Evolutionary conservation across 768 basidiomycete species (phyloP), one percentile per base, ranked within the genome.

Genomic region (Tulasnella sp.): DNA sequence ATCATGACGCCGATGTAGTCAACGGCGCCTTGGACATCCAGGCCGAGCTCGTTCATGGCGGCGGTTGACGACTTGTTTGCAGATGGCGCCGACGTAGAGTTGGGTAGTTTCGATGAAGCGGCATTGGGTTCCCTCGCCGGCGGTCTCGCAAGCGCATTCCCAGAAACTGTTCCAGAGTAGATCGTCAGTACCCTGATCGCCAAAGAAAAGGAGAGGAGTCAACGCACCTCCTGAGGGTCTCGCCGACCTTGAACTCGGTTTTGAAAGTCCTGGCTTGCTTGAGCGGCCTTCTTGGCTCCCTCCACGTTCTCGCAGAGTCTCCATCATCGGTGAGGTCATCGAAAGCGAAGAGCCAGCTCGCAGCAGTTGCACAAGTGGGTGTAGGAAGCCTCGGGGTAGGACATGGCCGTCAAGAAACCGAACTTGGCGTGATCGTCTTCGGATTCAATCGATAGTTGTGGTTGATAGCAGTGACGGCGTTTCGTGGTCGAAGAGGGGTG

Each of bases 21-120:
- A 70, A 93, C 86, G 36, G 93, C 92, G 22, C 85, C 84, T 80
- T 94, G 93, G 5, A 93, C 85, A 79, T 86, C 87, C n/a, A 92
- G 83, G n/a, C 87, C 87, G 69, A 91, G 86, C 81, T 91, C 87
- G 78, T 88, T 81, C 90, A 93, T 93, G 83, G 71, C 84, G 83
- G 76, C 91, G 91, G 83, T 91, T 91, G 77, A 82, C 81, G 71
- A 92, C 91, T 82, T 94, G 92, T 82, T 91, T 87, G 29, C 88
- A 87, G 75, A 93, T 87, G 74, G 91, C 92, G 81, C 90, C 88
- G 85, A 94, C 92, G 85, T 92, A 94, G 81, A 91, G 87, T 78
- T 91, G 90, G 83, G 92, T 87, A 37, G 91, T 91, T 81, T 92
- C 89, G 80, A 89, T 89, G 84, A 94, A 93, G 39, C 93, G 91